phyloP scores from a whole-genome alignment of 495 filamentous ascomycete species.

The Xylaria sp. region DNA sequence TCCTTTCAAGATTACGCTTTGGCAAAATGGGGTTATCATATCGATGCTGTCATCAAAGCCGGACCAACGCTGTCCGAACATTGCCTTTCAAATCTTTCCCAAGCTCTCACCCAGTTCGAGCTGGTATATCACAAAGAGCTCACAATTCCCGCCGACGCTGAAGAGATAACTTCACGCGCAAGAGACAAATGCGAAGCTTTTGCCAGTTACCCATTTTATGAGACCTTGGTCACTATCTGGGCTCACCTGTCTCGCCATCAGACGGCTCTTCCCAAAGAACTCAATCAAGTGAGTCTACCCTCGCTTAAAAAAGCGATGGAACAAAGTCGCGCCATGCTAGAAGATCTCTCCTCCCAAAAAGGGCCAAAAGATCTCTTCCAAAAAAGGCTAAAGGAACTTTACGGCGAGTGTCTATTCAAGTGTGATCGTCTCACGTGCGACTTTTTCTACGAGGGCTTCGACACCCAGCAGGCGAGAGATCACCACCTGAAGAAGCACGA shows the following conservation, averaged over 20 bases:
- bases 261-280: slow-evolving; percentile 20
- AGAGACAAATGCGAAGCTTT: slow-evolving; percentile 3
- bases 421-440: slow-evolving; percentile 50
- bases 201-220: slow-evolving; percentile 26
- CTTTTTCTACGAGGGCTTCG: slow-evolving; percentile 55
- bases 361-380: too few relatives aligned
- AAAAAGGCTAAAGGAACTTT: slow-evolving; percentile 37
- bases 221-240: slow-evolving; percentile 33
- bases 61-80: neutral
- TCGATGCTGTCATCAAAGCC: slow-evolving; percentile 2
- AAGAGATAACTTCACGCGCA: neutral
- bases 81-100: neutral
- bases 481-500: slow-evolving; percentile 37
- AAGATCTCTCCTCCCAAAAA: neutral
- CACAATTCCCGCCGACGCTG: neutral
- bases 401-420: slow-evolving; percentile 49
- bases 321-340: neutral
- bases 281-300: slow-evolving; percentile 21
- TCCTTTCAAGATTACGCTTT: neutral
- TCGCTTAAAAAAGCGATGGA: neutral
- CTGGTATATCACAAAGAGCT: neutral
- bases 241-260: slow-evolving; percentile 35
- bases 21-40: slow-evolving; percentile 8
- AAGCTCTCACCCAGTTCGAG: slow-evolving; percentile 2
- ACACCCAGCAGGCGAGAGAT: slow-evolving; percentile 36